These are phyloP conservation scores for Aspergillus unguis DNA, from an alignment of 2,329 filamentous ascomycete genomes.

Conservation along the genomic window DNA sequence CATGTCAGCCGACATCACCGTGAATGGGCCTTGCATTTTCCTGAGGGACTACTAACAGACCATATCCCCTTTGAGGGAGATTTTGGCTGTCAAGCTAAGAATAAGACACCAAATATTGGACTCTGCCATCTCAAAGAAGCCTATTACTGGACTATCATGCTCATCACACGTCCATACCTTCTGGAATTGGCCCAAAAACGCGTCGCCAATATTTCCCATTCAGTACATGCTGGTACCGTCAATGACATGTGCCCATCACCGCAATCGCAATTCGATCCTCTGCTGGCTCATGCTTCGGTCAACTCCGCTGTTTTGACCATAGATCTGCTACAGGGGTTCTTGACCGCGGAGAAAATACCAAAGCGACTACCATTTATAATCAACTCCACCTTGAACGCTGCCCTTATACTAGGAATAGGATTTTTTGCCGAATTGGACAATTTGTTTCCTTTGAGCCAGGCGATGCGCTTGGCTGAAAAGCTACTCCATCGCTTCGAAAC, in stretches of 20 bases:
- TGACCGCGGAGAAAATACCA: constrained; percentile 24
- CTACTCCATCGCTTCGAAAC: not conserved
- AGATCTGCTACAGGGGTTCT: constrained; percentile 27
- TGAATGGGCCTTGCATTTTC: not conserved
- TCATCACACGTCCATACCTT: constrained; percentile 38
- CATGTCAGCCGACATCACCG: not conserved
- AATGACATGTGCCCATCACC: too few species aligned
- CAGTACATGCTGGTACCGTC: too few species aligned
- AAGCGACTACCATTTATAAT: constrained; percentile 38
- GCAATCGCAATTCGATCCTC: not conserved
- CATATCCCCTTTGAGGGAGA: not conserved
- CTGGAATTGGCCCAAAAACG: constrained; percentile 24
- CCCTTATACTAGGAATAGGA: constrained; percentile 34
- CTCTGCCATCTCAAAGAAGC: constrained; percentile 36
- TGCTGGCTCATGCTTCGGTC: not conserved
- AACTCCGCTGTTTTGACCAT: constrained; percentile 13
- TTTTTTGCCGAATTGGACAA: constrained; percentile 36
- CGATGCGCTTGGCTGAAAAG: not conserved
- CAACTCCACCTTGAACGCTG: constrained; percentile 36
- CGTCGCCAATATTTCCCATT: not conserved
- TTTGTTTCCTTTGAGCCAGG: constrained; percentile 5
- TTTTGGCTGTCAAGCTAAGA: too few species aligned
- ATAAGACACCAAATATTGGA: constrained; percentile 23
- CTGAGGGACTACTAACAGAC: not conserved
- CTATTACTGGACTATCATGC: constrained; percentile 41